Percentiles rank a stretch among this genome's conserved stretches.
Conservation (phyloP, 306 rosid genomes). For the Begonia fuchsioides region DNA sequence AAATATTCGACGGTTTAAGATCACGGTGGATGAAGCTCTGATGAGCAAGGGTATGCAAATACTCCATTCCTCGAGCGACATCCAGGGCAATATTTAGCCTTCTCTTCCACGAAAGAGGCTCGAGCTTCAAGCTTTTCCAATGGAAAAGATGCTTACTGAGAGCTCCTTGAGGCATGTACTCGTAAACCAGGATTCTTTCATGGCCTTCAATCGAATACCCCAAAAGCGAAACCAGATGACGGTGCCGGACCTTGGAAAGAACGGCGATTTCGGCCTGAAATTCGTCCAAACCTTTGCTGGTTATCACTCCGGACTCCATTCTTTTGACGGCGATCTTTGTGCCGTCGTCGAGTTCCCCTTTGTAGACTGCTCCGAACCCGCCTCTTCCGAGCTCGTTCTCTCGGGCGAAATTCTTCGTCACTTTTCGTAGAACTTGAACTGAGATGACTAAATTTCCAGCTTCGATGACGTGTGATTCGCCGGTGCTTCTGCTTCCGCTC, state of each 20-base stretch:
- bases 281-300: slow-evolving; percentile 80
- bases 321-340: slow-evolving; percentile 87
- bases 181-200: slow-evolving; percentile 84
- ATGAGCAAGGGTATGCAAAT: slow-evolving; percentile 82
- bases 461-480: slow-evolving; percentile 75
- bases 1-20: slow-evolving; percentile 86
- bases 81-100: slow-evolving; percentile 91
- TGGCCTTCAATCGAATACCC: slow-evolving; percentile 68
- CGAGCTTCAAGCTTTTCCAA: slow-evolving; percentile 56
- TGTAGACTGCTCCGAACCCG: slow-evolving; percentile 90
- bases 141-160: slow-evolving; percentile 90
- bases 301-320: slow-evolving; percentile 77
- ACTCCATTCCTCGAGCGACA: slow-evolving; percentile 97
- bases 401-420: slow-evolving; percentile 72
- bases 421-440: slow-evolving; percentile 75
- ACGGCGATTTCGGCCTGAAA: slow-evolving; percentile 94
- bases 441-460: slow-evolving; percentile 85
- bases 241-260: slow-evolving; percentile 90
- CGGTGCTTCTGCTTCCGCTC: slow-evolving; percentile 51
- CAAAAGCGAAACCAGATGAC: slow-evolving; percentile 82
- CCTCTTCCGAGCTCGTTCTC: slow-evolving; percentile 98
- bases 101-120: slow-evolving; percentile 95
- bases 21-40: slow-evolving; percentile 98
- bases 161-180: slow-evolving; percentile 97
- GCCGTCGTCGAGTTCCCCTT: slow-evolving; percentile 93